Evolutionary conservation across 768 basidiomycete genomes (phyloP), one percentile per base, ranked within the genome.

Genomic region (Russula virescens): DNA sequence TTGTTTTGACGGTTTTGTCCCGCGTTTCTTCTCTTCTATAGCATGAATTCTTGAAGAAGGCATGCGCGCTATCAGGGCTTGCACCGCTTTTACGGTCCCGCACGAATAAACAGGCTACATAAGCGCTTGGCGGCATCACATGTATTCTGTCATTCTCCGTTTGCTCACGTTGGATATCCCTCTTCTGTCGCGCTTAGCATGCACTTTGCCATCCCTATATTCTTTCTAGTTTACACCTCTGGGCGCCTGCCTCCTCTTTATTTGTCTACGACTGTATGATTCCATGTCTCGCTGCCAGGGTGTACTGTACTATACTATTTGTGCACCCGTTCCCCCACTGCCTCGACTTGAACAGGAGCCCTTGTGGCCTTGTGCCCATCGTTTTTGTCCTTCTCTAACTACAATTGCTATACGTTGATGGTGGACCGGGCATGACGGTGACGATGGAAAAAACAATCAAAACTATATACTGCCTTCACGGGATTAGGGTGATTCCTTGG

Each of bases 31-130:
- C 26, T 43, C n/a, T 18, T 10, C 40, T 31, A 16, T 66, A 98
- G 95, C 95, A 98, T 72, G 94, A 96, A 9, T 98, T 98, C 76
- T 74, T 98, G 77, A 83, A 83, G 77, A 93, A 94, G 76, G 84
- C 95, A 1, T 98, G 96, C 72, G 81, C 86, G 0, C 74, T 88
- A 1, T 82, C 86, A 0, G 88, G 91, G 1, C 82, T 98, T 53
- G 94, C 94, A 1, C 90, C 94, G 1, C 76, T 98, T 58, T 74
- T 98, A 60, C 82, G 89, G 56, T 91, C 90, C 81, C 60, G 67
- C 43, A 88, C 81, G 77, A 86, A 77, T 53, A 89, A 88, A 73
- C 83, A 85, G 62, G 69, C 70, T 31, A 69, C 71, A 69, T 69
- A 43, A 61, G 35, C 19, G 49, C 25, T 23, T 35, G 31, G 11